These are phyloP conservation scores for Eucalyptus regnans DNA, from an alignment of 345 rosid species.

Conservation along the genomic window DNA sequence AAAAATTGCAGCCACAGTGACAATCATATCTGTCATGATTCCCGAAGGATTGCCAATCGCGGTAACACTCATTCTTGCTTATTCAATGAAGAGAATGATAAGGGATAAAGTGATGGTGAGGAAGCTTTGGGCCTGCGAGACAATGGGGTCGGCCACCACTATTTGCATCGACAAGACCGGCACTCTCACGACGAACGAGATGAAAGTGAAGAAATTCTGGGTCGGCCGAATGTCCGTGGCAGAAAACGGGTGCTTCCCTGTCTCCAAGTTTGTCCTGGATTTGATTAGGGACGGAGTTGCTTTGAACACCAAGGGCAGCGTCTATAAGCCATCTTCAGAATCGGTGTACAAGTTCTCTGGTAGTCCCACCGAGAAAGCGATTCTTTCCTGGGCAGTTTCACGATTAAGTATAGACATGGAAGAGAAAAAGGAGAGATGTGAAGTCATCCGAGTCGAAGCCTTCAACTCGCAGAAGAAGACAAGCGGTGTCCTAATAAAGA, in stretches of 20 bases:
- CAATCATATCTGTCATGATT: constrained; percentile 65
- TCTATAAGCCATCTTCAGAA: constrained; percentile 12
- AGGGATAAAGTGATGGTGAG: constrained; percentile 67
- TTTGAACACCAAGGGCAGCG: constrained; percentile 47
- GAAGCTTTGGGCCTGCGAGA: constrained; percentile 68
- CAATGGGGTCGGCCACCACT: constrained; percentile 73
- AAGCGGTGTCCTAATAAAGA: not conserved
- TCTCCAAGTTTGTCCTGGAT: not conserved
- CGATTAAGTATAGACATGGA: constrained; percentile 28
- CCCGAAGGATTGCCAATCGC: constrained; percentile 79
- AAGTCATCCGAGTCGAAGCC: constrained; percentile 39
- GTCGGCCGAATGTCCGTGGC: not conserved
- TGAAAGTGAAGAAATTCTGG: not conserved
- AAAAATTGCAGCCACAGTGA: constrained; percentile 61
- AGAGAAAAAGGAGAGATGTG: constrained; percentile 8
- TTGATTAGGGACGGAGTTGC: not conserved
- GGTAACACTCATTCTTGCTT: constrained; percentile 66
- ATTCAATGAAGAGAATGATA: constrained; percentile 72
- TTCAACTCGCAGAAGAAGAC: constrained; percentile 56
- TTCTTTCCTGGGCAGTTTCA: constrained; percentile 56
- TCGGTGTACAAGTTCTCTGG: constrained; percentile 36
- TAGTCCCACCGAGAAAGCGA: constrained; percentile 61
- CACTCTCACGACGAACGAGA: constrained; percentile 32
- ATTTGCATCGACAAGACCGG: constrained; percentile 78
- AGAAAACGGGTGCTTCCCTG: not conserved